Percentiles rank a stretch among this genome's conserved stretches.
Conservation (phyloP, 1,284 basidiomycete species). For the Ceratorhiza oryzae-sativae region DNA sequence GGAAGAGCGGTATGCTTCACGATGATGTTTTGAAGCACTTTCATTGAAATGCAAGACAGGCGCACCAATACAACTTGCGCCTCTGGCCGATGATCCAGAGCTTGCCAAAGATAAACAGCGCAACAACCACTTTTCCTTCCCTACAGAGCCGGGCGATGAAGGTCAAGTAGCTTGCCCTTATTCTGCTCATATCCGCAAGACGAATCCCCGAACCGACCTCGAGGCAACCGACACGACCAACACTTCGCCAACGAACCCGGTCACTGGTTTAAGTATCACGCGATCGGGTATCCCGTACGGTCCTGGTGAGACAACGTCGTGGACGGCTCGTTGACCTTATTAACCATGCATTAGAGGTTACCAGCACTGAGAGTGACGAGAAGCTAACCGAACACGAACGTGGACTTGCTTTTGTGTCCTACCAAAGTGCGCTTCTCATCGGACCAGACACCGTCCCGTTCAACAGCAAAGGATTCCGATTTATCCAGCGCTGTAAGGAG, state of each 20-base stretch:
- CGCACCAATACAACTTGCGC: conserved; percentile 57
- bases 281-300: conserved; percentile 24
- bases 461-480: conserved; percentile 58
- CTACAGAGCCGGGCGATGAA: conserved; percentile 42
- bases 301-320: background rate
- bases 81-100: conserved; percentile 54
- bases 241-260: too few relatives aligned
- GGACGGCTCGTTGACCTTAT: too few relatives aligned
- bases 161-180: conserved; percentile 61
- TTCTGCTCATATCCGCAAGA: conserved; percentile 64
- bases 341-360: too few relatives aligned
- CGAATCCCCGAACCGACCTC: conserved; percentile 56
- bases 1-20: conserved; percentile 62
- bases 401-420: conserved; percentile 59
- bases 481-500: conserved; percentile 54
- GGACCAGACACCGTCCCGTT: background rate
- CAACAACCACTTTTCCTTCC: conserved; percentile 59
- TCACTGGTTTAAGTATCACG: background rate
- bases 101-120: conserved; percentile 53
- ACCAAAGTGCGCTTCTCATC: conserved; percentile 56
- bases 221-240: background rate
- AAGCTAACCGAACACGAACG: conserved; percentile 54
- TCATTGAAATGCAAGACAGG: conserved; percentile 47
- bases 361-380: conserved; percentile 49
- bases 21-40: too few relatives aligned